A percentile compares a stretch with the other conserved stretches of the same genome.
Conservation (phyloP, 2,329 filamentous ascomycete genomes). For the Penicillium sp. region DNA sequence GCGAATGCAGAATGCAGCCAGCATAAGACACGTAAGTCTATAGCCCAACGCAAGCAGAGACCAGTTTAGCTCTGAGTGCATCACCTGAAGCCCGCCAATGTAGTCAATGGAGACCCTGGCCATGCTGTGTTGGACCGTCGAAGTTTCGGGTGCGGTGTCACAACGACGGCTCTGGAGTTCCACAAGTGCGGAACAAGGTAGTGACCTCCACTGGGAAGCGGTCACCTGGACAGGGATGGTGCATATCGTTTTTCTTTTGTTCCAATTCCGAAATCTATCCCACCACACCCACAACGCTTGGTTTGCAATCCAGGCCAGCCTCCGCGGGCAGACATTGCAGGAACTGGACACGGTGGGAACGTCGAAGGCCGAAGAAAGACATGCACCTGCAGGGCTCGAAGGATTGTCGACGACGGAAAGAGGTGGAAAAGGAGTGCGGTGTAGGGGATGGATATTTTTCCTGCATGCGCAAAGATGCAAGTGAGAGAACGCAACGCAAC, state of each 20-base stretch:
- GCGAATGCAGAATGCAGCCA: not conserved
- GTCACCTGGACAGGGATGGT: constrained; percentile 1
- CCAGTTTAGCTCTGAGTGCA: not conserved
- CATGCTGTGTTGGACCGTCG: not conserved
- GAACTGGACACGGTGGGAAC: not conserved
- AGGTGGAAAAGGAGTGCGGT: constrained; percentile 4
- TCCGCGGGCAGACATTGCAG: not conserved
- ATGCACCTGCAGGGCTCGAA: constrained; percentile 2
- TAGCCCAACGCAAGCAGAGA: not conserved
- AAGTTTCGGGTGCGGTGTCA: not conserved
- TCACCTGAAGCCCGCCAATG: not conserved
- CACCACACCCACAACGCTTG: not conserved
- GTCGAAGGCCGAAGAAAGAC: not conserved
- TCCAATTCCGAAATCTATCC: not conserved
- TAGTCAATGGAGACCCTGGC: not conserved
- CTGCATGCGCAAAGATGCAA: constrained; percentile 4
- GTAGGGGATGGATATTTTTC: not conserved
- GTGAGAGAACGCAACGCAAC: constrained; percentile 5
- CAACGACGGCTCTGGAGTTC: not conserved
- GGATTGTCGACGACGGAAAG: not conserved
- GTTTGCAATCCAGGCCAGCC: not conserved
- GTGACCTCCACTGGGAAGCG: constrained; percentile 9
- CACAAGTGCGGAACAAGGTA: constrained; percentile 8
- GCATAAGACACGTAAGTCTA: not conserved
- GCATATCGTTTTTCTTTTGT: not conserved